phyloP scores from a whole-genome alignment of 2,329 filamentous ascomycete species.

The Zalaria obscura region DNA sequence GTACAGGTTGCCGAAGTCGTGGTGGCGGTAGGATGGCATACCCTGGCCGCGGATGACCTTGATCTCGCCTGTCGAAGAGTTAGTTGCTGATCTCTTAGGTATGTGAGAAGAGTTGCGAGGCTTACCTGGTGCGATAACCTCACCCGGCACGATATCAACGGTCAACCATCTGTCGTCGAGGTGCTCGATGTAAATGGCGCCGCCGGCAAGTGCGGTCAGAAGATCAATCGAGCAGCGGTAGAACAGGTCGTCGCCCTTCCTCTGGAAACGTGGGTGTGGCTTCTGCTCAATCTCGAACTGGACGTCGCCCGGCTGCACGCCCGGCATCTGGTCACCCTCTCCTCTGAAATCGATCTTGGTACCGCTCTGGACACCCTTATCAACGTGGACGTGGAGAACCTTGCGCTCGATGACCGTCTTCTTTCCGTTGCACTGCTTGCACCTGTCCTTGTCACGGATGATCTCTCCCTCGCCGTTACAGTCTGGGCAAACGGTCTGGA shows the following conservation, averaged over 20 bases:
- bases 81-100: constrained; percentile 5
- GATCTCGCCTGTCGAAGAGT: constrained; percentile 50
- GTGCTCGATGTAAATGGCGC: constrained; percentile 84
- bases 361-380: constrained; percentile 82
- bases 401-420: constrained; percentile 97
- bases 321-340: constrained; percentile 90
- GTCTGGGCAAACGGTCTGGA: constrained; percentile 97
- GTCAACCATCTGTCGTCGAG: constrained; percentile 94
- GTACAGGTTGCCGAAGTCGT: constrained; percentile 91
- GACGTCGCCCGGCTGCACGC: constrained; percentile 86
- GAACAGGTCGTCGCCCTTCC: constrained; percentile 90
- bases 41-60: constrained; percentile 94
- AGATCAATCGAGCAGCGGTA: constrained; percentile 94
- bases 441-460: constrained; percentile 92
- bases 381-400: constrained; percentile 94
- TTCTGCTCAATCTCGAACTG: constrained; percentile 99
- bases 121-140: constrained; percentile 86
- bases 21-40: constrained; percentile 92
- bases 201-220: constrained; percentile 84
- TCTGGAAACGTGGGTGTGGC: constrained; percentile 88
- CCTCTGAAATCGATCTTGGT: constrained; percentile 96
- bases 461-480: constrained; percentile 96
- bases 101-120: constrained; percentile 8
- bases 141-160: constrained; percentile 82
- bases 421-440: constrained; percentile 93